A percentile compares a stretch with the other conserved stretches of the same genome.
phyloP scores from a whole-genome alignment of 2,329 filamentous ascomycete genomes.

The Colletotrichum falcatum region DNA sequence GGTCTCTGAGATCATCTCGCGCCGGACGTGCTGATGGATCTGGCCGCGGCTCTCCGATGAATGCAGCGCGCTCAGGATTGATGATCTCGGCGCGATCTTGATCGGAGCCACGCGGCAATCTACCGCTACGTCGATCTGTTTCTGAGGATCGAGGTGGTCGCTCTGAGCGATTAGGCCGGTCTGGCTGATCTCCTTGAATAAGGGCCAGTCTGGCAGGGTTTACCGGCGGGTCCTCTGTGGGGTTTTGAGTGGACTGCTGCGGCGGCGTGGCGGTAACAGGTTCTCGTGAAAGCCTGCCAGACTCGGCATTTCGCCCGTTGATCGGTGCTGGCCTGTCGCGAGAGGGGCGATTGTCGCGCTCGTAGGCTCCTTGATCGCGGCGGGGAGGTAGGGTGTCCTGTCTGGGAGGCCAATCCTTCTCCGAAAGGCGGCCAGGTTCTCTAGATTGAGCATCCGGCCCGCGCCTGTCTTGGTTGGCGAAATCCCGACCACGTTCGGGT shows the following conservation, averaged over 20 bases:
- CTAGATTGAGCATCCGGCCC: conserved; percentile 51
- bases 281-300: conserved; percentile 45
- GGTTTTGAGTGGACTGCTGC: conserved; percentile 45
- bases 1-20: conserved; percentile 55
- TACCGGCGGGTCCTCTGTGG: conserved; percentile 60
- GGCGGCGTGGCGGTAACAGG: conserved; percentile 41
- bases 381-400: conserved; percentile 50
- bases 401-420: conserved; percentile 53
- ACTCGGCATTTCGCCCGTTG: conserved; percentile 46
- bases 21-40: conserved; percentile 51
- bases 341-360: conserved; percentile 51
- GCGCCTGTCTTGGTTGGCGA: conserved; percentile 56
- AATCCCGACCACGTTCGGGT: conserved; percentile 57
- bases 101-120: conserved; percentile 45
- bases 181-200: conserved; percentile 53
- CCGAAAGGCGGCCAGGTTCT: conserved; percentile 52
- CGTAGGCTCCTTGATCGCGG: conserved; percentile 52
- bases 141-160: conserved; percentile 33
- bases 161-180: conserved; percentile 30
- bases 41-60: conserved; percentile 56
- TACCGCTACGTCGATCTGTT: conserved; percentile 35
- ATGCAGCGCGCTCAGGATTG: conserved; percentile 61
- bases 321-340: conserved; percentile 51
- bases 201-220: conserved; percentile 68
- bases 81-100: conserved; percentile 52